A percentile compares a stretch with the other conserved stretches of the same genome.
phyloP scores from a whole-genome alignment of 73 alveolate species.

The Durusdinium trenchii region DNA sequence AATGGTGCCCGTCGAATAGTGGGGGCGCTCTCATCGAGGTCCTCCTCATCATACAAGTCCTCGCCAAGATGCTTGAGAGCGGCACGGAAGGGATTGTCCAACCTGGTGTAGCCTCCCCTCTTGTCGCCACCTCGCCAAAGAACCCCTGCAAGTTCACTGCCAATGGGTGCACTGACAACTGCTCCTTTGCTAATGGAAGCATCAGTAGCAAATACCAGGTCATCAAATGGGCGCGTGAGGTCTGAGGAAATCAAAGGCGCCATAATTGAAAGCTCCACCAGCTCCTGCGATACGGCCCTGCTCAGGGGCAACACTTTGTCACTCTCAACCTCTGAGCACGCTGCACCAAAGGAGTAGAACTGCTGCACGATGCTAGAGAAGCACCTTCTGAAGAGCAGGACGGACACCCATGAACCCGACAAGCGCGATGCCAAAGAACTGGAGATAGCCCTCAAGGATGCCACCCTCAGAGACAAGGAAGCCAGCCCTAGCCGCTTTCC shows the following conservation, averaged over 20 bases:
- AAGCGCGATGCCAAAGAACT: background rate
- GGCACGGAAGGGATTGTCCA: background rate
- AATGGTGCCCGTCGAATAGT: too few species aligned
- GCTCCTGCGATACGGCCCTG: too few species aligned
- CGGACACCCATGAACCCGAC: constrained; percentile 27
- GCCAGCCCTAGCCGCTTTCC: background rate
- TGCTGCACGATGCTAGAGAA: background rate
- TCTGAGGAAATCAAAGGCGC: too few species aligned
- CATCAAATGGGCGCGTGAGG: too few species aligned
- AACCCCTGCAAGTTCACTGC: background rate
- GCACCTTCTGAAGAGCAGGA: background rate
- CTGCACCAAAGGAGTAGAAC: too few species aligned
- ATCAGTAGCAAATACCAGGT: too few species aligned
- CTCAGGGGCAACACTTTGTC: too few species aligned
- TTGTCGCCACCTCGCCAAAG: background rate
- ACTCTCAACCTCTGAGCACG: too few species aligned
- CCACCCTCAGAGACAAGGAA: background rate
- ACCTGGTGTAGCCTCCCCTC: background rate
- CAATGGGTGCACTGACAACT: too few species aligned
- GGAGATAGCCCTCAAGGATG: background rate
- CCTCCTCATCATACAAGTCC: background rate
- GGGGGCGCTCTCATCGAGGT: too few species aligned
- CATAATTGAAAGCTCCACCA: too few species aligned
- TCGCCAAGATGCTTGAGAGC: background rate
- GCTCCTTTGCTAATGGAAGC: too few species aligned